Base-by-base conservation (phyloP, 2,329 filamentous ascomycete genomes). In the Hypocreales sp. region DNA sequence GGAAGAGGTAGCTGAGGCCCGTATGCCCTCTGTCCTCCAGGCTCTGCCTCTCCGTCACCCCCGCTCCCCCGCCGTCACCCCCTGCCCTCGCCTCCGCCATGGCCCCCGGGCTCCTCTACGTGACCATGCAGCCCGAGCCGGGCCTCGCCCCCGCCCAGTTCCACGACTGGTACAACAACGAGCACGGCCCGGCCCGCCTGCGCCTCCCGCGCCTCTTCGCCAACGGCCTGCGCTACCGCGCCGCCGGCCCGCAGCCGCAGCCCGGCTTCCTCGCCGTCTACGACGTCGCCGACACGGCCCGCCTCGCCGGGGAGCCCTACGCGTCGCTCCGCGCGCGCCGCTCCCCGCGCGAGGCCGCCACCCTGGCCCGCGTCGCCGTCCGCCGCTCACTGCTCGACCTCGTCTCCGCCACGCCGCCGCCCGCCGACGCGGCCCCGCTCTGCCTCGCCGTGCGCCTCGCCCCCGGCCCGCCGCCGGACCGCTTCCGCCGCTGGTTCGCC, bases 91-190 rank as follows among this genome's bases (percentile, higher is more conserved):
- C n/a, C n/a, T n/a, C 52, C 33, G 68, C 61, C 56, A 69, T 67
- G 25, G 15, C 14, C 7, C 7, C 10, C 18, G 82, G 82, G 33
- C 72, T 84, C 42, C 72, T 92, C 45, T 83, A 77, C 49, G 83
- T 92, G 40, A 84, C 80, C 11, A 92, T 92, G 77, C 74, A 86
- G 53, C 81, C 82, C 41, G 64, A 68, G 48, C 60, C 68, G 31
- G 65, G 64, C 38, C 63, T 83, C 40, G 60, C 74, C 30, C 53
- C 65, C 25, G 61, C 69, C 35, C 72, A 80, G 43, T 92, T 92
- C 55, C 79, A 92, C 52, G 81, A 92, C 48, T 87, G 81, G 80
- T 92, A 92, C 60, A 86, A 92, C 58, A 90, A 84, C 51, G 83
- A 92, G 57, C 83, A 92, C 55, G 83, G 83, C 29, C 83, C 83